Percentiles rank a stretch among this genome's conserved stretches.
Conservation (phyloP, 805 yeast species). For the Dipodascus albidus region DNA sequence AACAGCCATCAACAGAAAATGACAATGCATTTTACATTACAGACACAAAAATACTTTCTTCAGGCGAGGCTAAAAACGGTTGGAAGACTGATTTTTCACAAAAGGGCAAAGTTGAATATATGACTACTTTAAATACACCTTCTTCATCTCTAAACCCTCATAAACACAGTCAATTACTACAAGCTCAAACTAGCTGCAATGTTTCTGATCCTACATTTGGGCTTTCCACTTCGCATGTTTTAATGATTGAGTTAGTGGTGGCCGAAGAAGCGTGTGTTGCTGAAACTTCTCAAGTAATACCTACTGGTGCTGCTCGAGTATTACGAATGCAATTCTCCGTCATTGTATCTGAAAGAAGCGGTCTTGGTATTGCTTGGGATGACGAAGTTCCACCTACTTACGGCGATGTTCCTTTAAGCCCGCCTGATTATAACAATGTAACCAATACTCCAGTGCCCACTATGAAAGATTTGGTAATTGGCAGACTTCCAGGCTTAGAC, state of each 20-base stretch:
- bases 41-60: conserved; percentile 59
- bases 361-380: conserved; percentile 96
- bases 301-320: conserved; percentile 90
- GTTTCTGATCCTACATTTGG: conserved; percentile 75
- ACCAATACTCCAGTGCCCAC: conserved; percentile 15
- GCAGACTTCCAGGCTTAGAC: neutral
- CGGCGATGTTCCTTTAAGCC: conserved; percentile 74
- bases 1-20: neutral
- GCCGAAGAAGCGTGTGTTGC: conserved; percentile 58
- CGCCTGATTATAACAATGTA: conserved; percentile 59
- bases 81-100: conserved; percentile 90
- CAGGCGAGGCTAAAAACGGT: conserved; percentile 78
- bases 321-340: conserved; percentile 88
- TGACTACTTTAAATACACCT: conserved; percentile 22
- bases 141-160: neutral
- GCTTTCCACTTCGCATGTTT: conserved; percentile 58
- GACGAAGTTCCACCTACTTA: conserved; percentile 98
- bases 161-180: conserved; percentile 13
- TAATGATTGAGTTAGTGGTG: conserved; percentile 81
- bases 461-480: conserved; percentile 13
- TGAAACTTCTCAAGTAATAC: conserved; percentile 24
- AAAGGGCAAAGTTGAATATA: conserved; percentile 65
- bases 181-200: conserved; percentile 64
- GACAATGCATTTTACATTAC: conserved; percentile 27
- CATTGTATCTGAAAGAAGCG: conserved; percentile 79